A percentile compares a stretch with the other conserved stretches of the same genome.
Conservation (phyloP, 495 filamentous ascomycete genomes). For the Aspergillus avenaceus region DNA sequence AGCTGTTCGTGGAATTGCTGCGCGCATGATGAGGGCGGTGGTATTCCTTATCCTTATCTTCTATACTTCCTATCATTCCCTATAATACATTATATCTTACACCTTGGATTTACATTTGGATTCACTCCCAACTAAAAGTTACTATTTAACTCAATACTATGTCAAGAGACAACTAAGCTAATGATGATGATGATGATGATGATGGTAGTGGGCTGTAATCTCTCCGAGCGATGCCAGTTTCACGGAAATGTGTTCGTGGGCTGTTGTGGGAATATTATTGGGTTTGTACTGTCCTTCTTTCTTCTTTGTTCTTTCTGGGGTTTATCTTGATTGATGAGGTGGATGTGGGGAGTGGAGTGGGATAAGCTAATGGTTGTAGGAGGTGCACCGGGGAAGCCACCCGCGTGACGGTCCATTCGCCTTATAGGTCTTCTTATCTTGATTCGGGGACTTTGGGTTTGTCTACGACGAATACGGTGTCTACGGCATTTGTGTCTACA, state of each 20-base stretch:
- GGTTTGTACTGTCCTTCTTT: not conserved
- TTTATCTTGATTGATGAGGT: no score
- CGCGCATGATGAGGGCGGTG: conserved; percentile 1
- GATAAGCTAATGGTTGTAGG: no score
- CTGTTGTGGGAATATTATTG: conserved; percentile 1
- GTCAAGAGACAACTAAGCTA: not conserved
- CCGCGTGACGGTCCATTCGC: not conserved
- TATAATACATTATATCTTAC: no score
- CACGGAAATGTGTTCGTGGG: conserved; percentile 8
- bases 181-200: not conserved
- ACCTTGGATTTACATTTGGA: no score
- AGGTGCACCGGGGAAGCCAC: conserved; percentile 5
- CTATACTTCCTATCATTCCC: no score
- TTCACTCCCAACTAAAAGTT: no score
- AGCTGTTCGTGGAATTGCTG: conserved; percentile 4
- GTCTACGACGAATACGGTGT: no score
- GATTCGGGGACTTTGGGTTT: no score
- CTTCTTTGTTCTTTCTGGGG: not conserved
- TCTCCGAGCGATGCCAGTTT: conserved; percentile 6
- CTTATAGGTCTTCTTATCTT: no score
- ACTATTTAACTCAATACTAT: no score
- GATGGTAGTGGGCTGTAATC: not conserved
- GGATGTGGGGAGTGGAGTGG: no score
- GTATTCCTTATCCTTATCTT: not conserved
- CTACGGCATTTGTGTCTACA: no score